Base-by-base conservation (phyloP, 116 monocot genomes). In the Phalaenopsis hybrid region DNA sequence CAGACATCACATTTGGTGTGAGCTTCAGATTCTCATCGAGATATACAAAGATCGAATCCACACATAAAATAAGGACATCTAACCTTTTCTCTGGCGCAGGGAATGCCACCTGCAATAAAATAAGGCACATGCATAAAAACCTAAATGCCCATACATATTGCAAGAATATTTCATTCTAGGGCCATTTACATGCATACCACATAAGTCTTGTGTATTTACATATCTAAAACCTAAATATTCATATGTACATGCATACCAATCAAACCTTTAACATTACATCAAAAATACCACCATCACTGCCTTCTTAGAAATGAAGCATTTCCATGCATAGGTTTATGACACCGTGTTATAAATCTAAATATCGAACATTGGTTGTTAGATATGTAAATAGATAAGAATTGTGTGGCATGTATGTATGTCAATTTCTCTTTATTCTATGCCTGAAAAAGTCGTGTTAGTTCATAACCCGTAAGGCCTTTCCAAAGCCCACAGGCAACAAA, bases 1-100 rank as follows among this genome's bases (percentile, higher is more conserved):
- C 94, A 79, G 93, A 90, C 86, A 97, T 87, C 80, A 89, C 81
- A 84, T 90, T 93, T 33, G 91, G 90, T 18, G 89, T 90, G 69
- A 94, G 86, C 87, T 88, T 93, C 83, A 98, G 82, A 80, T 98
- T 93, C 52, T 98, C 97, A 75, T 98, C 94, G 25, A 98, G 81
- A 75, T 89, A 94, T n/a, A 89, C 57, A 81, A 98, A 94, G 77
- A 93, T 86, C 68, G 93, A 94, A 82, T 82, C 91, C 72, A 89
- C 84, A 83, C 89, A 98, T 43, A 94, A 84, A 82, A 88, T 89
- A 83, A 98, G 84, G 17, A 91, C 94, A 85, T 98, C 97, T 68
- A 94, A 85, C 90, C 97, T 94, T 86, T 84, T 92, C 69, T 98
- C 97, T 69, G 90, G 81, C 79, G 89, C 84, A 79, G 92, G 91